A percentile compares a stretch with the other conserved stretches of the same genome.
These are phyloP conservation scores for Desmodesmus armatus DNA, from an alignment of 139 green algal species.

Conservation along the genomic window DNA sequence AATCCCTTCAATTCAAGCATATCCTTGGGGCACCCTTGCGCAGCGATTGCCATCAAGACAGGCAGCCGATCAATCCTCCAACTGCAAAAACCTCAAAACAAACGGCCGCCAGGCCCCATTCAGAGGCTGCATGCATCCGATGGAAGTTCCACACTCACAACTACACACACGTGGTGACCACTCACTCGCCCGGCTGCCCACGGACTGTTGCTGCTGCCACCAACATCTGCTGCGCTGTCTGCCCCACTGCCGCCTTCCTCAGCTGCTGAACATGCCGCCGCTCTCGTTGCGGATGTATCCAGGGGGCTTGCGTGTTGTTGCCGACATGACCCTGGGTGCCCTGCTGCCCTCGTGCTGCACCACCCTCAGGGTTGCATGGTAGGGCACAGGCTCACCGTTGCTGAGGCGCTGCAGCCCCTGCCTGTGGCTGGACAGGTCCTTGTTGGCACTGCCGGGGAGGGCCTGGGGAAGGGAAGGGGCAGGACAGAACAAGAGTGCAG, in stretches of 20 bases:
- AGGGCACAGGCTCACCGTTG: constrained; percentile 9
- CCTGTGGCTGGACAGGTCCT: not conserved
- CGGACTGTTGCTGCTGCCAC: not conserved
- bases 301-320: constrained; percentile 33
- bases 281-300: constrained; percentile 32
- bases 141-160: not conserved
- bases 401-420: constrained; percentile 1
- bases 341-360: constrained; percentile 25
- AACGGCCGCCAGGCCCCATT: not conserved
- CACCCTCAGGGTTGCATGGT: constrained; percentile 23
- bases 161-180: not conserved
- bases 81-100: not conserved
- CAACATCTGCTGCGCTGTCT: not conserved
- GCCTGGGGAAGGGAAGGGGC: too few species aligned
- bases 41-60: too few species aligned
- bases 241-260: not conserved
- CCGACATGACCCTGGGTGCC: not conserved
- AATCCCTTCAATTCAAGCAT: too few species aligned
- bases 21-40: too few species aligned
- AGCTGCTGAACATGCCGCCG: constrained; percentile 30
- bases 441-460: constrained; percentile 8
- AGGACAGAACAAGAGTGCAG: too few species aligned
- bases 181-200: not conserved
- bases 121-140: not conserved
- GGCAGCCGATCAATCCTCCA: not conserved